Percentiles rank a stretch among this genome's conserved stretches.
Conservation (phyloP, 208 protist genomes). For the Leishmania gerbilli region DNA sequence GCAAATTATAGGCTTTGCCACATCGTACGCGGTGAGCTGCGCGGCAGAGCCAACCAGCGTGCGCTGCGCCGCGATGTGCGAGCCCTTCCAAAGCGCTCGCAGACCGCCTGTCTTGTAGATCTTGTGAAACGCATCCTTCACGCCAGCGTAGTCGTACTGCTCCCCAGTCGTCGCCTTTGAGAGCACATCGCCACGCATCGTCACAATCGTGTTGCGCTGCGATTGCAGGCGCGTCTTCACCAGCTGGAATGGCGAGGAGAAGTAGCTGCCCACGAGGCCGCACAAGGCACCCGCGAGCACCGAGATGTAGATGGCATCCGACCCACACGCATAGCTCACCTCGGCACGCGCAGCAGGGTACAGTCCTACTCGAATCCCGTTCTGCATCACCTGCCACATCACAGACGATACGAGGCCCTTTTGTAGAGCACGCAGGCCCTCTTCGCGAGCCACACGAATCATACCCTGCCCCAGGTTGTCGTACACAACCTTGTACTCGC, state of each 20-base stretch:
- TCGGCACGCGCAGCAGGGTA: conserved; percentile 48
- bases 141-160: conserved; percentile 55
- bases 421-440: conserved; percentile 57
- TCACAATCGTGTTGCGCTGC: conserved; percentile 38
- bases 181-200: conserved; percentile 16
- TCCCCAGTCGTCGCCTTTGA: conserved; percentile 38
- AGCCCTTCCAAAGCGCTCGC: conserved; percentile 54
- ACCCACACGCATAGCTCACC: conserved; percentile 16
- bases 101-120: conserved; percentile 48
- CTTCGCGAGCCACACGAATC: conserved; percentile 40
- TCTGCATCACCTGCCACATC: conserved; percentile 63
- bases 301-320: conserved; percentile 25
- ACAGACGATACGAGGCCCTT: conserved; percentile 52
- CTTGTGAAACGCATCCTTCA: conserved; percentile 40
- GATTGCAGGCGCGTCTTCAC: conserved; percentile 80
- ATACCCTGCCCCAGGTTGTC: conserved; percentile 53
- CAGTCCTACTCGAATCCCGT: conserved; percentile 65
- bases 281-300: conserved; percentile 30
- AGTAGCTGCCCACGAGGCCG: conserved; percentile 47
- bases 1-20: conserved; percentile 28
- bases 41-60: conserved; percentile 43
- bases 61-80: conserved; percentile 39
- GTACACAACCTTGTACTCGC: conserved; percentile 57
- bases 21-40: conserved; percentile 66
- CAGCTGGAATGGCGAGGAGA: conserved; percentile 60